Evolutionary conservation across 2,329 filamentous ascomycete genomes (phyloP).

Genomic region (Pseudogymnoascus sp.): DNA sequence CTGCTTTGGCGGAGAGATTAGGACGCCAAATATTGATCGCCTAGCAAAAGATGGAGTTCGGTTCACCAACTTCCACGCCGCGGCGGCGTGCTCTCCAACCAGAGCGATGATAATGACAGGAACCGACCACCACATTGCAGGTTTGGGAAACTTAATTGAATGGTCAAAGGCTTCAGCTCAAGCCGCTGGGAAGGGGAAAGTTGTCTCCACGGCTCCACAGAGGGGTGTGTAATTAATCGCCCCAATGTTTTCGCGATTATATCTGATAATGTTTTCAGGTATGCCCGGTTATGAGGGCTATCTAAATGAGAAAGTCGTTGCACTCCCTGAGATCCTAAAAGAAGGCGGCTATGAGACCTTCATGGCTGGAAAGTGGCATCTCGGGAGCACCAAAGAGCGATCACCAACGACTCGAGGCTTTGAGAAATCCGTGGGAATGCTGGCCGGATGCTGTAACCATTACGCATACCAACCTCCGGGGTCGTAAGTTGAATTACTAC

Average conservation of each 20-base stretch:
- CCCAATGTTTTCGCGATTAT: constrained; percentile 21
- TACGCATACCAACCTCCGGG: constrained; percentile 28
- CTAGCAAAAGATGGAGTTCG: constrained; percentile 42
- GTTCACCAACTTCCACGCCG: constrained; percentile 52
- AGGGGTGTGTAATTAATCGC: not conserved
- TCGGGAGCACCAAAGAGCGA: constrained; percentile 41
- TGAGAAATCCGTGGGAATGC: constrained; percentile 43
- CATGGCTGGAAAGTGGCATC: constrained; percentile 48
- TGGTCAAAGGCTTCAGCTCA: constrained; percentile 36
- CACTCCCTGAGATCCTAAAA: constrained; percentile 42
- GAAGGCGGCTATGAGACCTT: constrained; percentile 45
- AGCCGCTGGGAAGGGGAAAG: constrained; percentile 12
- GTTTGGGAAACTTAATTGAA: constrained; percentile 31
- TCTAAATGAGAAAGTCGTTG: constrained; percentile 43
- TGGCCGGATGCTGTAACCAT: constrained; percentile 44
- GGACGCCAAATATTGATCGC: constrained; percentile 48
- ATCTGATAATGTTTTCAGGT: constrained; percentile 35
- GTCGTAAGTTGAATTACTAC: not conserved
- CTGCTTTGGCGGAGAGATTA: constrained; percentile 49
- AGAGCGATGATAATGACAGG: constrained; percentile 53
- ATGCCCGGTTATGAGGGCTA: constrained; percentile 50
- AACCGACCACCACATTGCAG: constrained; percentile 43
- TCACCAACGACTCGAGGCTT: constrained; percentile 44
- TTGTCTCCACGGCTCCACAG: constrained; percentile 7
- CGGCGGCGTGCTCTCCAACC: constrained; percentile 51